Evolutionary conservation across 2,329 filamentous ascomycete genomes (phyloP).

Genomic region (Hymenoscyphus occultus): DNA sequence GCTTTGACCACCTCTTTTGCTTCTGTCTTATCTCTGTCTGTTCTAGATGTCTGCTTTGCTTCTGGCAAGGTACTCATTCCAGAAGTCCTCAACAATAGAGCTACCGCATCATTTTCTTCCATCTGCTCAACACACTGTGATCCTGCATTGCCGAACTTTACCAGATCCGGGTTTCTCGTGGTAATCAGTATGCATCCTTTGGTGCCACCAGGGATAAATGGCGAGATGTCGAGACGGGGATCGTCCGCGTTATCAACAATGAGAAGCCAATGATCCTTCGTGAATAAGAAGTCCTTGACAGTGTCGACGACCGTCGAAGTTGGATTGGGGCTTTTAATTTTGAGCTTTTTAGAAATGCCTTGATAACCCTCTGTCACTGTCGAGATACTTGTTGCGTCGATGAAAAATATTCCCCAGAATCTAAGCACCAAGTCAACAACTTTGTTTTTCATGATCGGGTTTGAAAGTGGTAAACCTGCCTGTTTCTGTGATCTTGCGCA

Average conservation of each 20-base stretch:
- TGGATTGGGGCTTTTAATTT: not conserved
- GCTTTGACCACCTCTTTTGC: constrained; percentile 23
- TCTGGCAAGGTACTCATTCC: constrained; percentile 3
- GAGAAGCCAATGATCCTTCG: constrained; percentile 35
- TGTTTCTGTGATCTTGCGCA: constrained; percentile 13
- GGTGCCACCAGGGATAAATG: constrained; percentile 32
- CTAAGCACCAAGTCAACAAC: constrained; percentile 6
- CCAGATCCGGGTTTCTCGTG: constrained; percentile 34
- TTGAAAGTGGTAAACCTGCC: constrained; percentile 6
- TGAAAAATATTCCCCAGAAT: constrained; percentile 26
- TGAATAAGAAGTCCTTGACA: constrained; percentile 27
- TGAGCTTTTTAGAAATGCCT: constrained; percentile 12
- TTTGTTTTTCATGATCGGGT: too few relatives aligned
- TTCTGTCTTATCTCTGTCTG: not conserved
- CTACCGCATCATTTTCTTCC: constrained; percentile 29
- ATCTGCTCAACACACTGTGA: constrained; percentile 27
- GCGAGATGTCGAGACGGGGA: constrained; percentile 29
- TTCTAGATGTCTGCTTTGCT: too few relatives aligned
- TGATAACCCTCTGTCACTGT: constrained; percentile 15
- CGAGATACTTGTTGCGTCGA: constrained; percentile 21
- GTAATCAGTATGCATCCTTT: constrained; percentile 40
- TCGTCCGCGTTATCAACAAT: constrained; percentile 45
- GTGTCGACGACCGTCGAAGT: constrained; percentile 9
- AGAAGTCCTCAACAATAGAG: constrained; percentile 29
- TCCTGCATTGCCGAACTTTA: constrained; percentile 8